Base-by-base conservation (phyloP, 768 basidiomycete genomes). In the Floccularia luteovirens region DNA sequence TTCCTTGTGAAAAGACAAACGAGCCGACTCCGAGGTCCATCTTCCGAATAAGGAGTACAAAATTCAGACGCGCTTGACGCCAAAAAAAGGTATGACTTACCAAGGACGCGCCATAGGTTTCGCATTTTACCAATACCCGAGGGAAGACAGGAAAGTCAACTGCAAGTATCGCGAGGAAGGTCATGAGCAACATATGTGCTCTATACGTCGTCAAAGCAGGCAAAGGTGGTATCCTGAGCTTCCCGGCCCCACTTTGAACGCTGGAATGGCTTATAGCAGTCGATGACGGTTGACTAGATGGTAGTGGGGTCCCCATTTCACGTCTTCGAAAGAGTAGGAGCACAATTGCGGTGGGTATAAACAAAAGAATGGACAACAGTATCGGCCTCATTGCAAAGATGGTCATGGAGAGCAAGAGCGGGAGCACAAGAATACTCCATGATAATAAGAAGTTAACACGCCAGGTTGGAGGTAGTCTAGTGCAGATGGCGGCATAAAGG, bases 21-120 rank as follows among this genome's bases (percentile, higher is more conserved):
- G 93, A 91, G 10, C 96, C 96, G 1, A 97, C 94, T 8, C 96
- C 96, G 10, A 92, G 61, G 54, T 99, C 96, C 96, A 98, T 99
- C 94, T 99, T 45, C 23, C 13, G 28, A 47, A 40, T 19, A 37
- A 27, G 39, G 25, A 14, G 23, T 37, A 33, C 22, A 21, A 46
- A 38, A 48, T 35, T 24, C 24, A 27, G 7, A 22, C 8, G 27
- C 16, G 36, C 25, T 14, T 19, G 24, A 19, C n/a, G 13, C 40
- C 11, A 23, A 14, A 39, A 25, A 33, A 21, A 24, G 39, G 34
- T 39, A 14, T 24, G 30, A 54, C 54, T 59, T 74, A 96, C 94
- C 62, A 99, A 50, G n/a, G 92, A 96, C 1, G 90, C 88, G 0
- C 96, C 94, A 61, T 78, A 97, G 0, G 86, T 83, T 61, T 98